Conservation (phyloP, 2,329 filamentous ascomycete genomes). For the Calonectria ilicicola region DNA sequence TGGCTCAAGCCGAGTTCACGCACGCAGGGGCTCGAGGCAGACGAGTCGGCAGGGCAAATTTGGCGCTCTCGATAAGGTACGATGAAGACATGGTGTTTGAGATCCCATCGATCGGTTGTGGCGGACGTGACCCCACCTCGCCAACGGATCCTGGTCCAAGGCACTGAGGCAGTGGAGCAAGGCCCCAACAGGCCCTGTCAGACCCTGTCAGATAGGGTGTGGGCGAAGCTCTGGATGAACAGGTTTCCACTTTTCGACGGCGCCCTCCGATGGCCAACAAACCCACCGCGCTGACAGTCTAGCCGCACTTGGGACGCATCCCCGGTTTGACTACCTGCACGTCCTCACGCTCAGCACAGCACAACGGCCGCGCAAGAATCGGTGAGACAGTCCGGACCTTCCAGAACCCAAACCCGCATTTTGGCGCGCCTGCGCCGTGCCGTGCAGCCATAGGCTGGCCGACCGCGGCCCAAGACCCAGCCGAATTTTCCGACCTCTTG, state of each 20-base stretch:
- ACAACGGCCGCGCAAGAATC: neutral
- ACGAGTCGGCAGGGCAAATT: neutral
- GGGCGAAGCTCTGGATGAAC: constrained; percentile 14
- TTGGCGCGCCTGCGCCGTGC: neutral
- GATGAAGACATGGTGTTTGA: constrained; percentile 14
- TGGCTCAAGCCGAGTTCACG: neutral
- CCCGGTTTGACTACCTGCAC: constrained; percentile 2
- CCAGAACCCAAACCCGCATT: constrained; percentile 2
- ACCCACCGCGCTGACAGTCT: constrained; percentile 20
- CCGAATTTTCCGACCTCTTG: constrained; percentile 2
- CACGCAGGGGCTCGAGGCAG: constrained; percentile 14
- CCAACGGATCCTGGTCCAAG: constrained; percentile 11
- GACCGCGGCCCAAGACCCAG: neutral
- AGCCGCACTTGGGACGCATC: constrained; percentile 23
- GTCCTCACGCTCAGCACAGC: neutral
- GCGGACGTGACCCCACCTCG: constrained; percentile 29
- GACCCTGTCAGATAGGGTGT: constrained; percentile 6
- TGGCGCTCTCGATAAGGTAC: constrained; percentile 1
- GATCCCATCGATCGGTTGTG: constrained; percentile 37
- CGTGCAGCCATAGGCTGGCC: neutral
- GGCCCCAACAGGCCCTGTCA: too few relatives aligned
- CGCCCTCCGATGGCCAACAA: constrained; percentile 36
- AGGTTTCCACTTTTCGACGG: constrained; percentile 31
- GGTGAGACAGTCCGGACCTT: constrained; percentile 11
- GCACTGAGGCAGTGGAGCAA: neutral